Conservation (phyloP, 768 basidiomycete species). For the Tricholoma flavovirens region DNA sequence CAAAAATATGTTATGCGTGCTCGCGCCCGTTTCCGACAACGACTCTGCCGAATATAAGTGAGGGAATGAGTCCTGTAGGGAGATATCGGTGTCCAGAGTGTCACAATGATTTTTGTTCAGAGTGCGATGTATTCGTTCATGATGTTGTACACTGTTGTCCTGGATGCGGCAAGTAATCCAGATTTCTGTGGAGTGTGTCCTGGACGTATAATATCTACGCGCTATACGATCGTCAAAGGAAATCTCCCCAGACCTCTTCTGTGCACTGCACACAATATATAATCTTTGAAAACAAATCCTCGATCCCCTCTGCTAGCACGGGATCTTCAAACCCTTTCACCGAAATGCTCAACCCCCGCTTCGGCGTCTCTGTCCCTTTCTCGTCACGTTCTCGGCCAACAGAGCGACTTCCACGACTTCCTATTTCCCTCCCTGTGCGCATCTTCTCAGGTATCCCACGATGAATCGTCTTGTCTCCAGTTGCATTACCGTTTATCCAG, state of each 20-base stretch:
- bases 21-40: constrained; percentile 59
- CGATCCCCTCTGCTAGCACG: constrained; percentile 39
- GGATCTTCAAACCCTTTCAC: constrained; percentile 69
- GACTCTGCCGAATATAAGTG: constrained; percentile 30
- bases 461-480: constrained; percentile 2
- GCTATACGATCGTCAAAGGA: not conserved
- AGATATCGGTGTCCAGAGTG: constrained; percentile 90
- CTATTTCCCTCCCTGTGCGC: constrained; percentile 27
- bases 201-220: not conserved
- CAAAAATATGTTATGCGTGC: constrained; percentile 71
- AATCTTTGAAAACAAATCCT: constrained; percentile 37
- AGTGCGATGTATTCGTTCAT: constrained; percentile 96
- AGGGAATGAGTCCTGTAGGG: constrained; percentile 80
- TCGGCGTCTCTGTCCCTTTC: not conserved
- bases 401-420: constrained; percentile 5
- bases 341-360: constrained; percentile 2
- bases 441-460: constrained; percentile 25
- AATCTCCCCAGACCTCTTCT: constrained; percentile 47
- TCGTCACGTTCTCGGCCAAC: not conserved
- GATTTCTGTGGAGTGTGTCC: not conserved
- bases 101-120: constrained; percentile 81
- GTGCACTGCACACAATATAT: constrained; percentile 46
- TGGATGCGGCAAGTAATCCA: constrained; percentile 54
- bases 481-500: constrained; percentile 9
- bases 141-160: constrained; percentile 95